These are phyloP conservation scores for Hansenula lynferdii DNA, from an alignment of 1,139 yeast species.

Conservation along the genomic window DNA sequence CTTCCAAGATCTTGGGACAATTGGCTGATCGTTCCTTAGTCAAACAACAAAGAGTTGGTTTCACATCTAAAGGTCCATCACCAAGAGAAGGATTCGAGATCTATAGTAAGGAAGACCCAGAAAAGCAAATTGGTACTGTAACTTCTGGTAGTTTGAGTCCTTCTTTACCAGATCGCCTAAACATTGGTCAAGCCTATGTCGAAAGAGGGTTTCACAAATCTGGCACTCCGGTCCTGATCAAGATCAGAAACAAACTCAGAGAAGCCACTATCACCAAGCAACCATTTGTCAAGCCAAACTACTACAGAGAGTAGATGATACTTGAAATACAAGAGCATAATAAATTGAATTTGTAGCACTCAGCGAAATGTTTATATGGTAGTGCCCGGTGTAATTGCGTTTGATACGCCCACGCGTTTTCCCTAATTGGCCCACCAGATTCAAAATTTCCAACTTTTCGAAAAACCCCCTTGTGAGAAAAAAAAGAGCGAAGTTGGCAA, in stretches of 20 bases:
- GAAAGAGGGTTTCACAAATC: conserved; percentile 67
- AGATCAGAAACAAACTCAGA: conserved; percentile 79
- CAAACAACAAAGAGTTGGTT: conserved; percentile 69
- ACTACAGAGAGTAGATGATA: conserved; percentile 41
- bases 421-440: background rate
- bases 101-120: conserved; percentile 41
- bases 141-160: conserved; percentile 95
- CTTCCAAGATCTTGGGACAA: conserved; percentile 63
- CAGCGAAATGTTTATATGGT: background rate
- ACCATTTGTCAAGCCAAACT: conserved; percentile 78
- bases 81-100: conserved; percentile 83
- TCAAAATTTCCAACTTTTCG: background rate
- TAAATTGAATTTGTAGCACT: background rate
- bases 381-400: too few species aligned
- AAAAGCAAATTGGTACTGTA: conserved; percentile 61
- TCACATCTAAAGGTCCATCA: conserved; percentile 78
- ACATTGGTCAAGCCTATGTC: conserved; percentile 90
- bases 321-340: background rate
- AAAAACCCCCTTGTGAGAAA: conserved; percentile 1
- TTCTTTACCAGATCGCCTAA: conserved; percentile 58
- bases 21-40: conserved; percentile 57
- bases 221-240: conserved; percentile 71
- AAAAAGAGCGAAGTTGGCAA: conserved; percentile 1
- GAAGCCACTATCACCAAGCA: conserved; percentile 70
- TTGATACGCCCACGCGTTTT: background rate